phyloP scores from a whole-genome alignment of 768 basidiomycete genomes.

The Mycena maculata region DNA sequence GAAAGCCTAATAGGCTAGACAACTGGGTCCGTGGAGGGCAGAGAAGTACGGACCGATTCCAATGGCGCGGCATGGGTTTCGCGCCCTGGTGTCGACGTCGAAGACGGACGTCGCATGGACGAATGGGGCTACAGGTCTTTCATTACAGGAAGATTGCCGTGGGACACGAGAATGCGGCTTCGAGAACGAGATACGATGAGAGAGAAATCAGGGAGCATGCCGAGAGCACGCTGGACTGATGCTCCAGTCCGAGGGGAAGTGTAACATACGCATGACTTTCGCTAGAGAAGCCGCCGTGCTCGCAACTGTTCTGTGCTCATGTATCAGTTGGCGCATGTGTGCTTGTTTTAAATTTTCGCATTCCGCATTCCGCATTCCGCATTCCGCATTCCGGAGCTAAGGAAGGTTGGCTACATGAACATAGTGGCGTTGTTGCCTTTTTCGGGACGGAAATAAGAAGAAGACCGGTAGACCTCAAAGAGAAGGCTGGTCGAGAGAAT shows the following conservation, averaged over 20 bases:
- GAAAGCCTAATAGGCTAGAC: conserved; percentile 25
- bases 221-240: conserved; percentile 1
- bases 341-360: too few species aligned
- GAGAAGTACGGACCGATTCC: conserved; percentile 15
- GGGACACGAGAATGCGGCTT: conserved; percentile 17
- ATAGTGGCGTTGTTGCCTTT: too few species aligned
- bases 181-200: conserved; percentile 23
- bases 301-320: not conserved
- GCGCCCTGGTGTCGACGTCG: conserved; percentile 14
- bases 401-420: too few species aligned
- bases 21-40: conserved; percentile 5
- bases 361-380: too few species aligned
- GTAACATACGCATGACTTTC: conserved; percentile 1
- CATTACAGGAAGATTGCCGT: conserved; percentile 20
- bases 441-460: too few species aligned
- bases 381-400: too few species aligned
- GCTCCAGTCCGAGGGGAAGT: conserved; percentile 10
- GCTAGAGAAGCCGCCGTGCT: too few species aligned
- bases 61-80: conserved; percentile 16
- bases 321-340: too few species aligned
- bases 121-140: conserved; percentile 6
- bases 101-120: conserved; percentile 16
- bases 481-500: too few species aligned
- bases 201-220: not conserved
- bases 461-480: too few species aligned